These are phyloP conservation scores for Oleoguttula mirabilis DNA, from an alignment of 495 filamentous ascomycete species.

Conservation along the genomic window DNA sequence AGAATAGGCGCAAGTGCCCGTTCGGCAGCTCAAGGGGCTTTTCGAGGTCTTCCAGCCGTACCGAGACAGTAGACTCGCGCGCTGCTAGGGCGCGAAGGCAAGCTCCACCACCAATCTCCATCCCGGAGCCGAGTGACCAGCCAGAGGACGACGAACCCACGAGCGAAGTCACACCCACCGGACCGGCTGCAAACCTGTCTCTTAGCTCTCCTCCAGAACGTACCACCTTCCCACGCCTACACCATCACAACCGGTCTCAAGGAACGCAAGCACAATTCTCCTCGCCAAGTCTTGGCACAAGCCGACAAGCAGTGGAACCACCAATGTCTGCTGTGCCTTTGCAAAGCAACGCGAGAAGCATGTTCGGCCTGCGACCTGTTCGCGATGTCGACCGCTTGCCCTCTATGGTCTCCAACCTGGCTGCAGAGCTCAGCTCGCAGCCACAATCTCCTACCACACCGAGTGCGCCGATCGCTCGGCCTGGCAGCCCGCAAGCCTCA, in stretches of 20 bases:
- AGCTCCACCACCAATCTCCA: slow-evolving; percentile 64
- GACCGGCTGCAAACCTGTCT: slow-evolving; percentile 36
- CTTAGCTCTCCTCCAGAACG: slow-evolving; percentile 66
- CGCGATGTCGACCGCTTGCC: slow-evolving; percentile 78
- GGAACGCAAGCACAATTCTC: slow-evolving; percentile 37
- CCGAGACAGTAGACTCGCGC: slow-evolving; percentile 23
- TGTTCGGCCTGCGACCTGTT: slow-evolving; percentile 65
- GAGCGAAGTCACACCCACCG: slow-evolving; percentile 55
- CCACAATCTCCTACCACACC: slow-evolving; percentile 91
- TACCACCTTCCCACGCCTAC: slow-evolving; percentile 52
- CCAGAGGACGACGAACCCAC: slow-evolving; percentile 37
- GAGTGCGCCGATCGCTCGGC: slow-evolving; percentile 41
- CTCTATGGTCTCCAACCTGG: slow-evolving; percentile 65
- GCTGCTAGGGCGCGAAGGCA: slow-evolving; percentile 41
- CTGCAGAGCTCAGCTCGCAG: slow-evolving; percentile 65
- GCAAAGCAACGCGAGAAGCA: slow-evolving; percentile 29
- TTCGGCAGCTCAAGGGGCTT: slow-evolving; percentile 17
- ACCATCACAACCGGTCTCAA: slow-evolving; percentile 49
- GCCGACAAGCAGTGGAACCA: slow-evolving; percentile 39
- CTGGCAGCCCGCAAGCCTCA: slow-evolving; percentile 24
- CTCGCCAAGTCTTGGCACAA: slow-evolving; percentile 6
- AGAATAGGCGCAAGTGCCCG: slow-evolving; percentile 37
- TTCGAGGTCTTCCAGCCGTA: slow-evolving; percentile 24
- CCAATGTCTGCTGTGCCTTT: slow-evolving; percentile 56
- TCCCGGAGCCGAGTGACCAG: slow-evolving; percentile 45